Evolutionary conservation across 2,329 filamentous ascomycete genomes (phyloP), one percentile per base, ranked within the genome.

Genomic region (Tolypocladium amazonense): DNA sequence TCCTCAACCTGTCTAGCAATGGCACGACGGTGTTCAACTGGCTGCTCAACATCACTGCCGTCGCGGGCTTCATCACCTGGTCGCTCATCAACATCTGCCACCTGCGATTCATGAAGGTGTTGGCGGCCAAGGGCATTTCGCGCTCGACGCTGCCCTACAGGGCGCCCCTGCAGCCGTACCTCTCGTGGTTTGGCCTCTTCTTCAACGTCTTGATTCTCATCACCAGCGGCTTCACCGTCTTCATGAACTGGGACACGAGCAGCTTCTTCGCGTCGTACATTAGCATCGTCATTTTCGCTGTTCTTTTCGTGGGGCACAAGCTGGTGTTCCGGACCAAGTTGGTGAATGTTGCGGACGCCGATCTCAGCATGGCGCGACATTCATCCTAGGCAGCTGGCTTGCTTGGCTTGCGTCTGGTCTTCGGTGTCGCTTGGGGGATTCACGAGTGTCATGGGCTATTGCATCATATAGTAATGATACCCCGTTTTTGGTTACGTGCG

Each of bases 51-150:
- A 85, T 90, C 64, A 85, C 81, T 18, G 82, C 85, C 57, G 84
- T 88, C 8, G 85, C 85, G 4, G 87, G 86, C 7, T 85, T 90
- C 70, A 88, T 89, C 65, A 84, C 81, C 43, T 91, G 88, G 88
- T 79, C 82, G 8, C 83, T 83, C 68, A 88, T 89, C 71, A 81
- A 77, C 68, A 66, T 79, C 56, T 87, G 83, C 68, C 85, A 89
- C 70, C 74, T 89, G 59, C 80, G 80, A 12, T 89, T 89, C 73
- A 83, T 85, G 78, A 76, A 79, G n/a, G 83, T 80, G 11, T 76
- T 88, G 57, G 69, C 73, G 50, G 76, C 74, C 1, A 84, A 85
- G 62, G 77, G 79, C 59, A 81, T 89, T 33, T 75, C 80, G 33
- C 83, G 86, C 25, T 75, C 76, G 39, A 71, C 75, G 5, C 76